A percentile compares a stretch with the other conserved stretches of the same genome.
These are phyloP conservation scores for Rubia occidens DNA, from an alignment of 305 asterid species.

Conservation along the genomic window DNA sequence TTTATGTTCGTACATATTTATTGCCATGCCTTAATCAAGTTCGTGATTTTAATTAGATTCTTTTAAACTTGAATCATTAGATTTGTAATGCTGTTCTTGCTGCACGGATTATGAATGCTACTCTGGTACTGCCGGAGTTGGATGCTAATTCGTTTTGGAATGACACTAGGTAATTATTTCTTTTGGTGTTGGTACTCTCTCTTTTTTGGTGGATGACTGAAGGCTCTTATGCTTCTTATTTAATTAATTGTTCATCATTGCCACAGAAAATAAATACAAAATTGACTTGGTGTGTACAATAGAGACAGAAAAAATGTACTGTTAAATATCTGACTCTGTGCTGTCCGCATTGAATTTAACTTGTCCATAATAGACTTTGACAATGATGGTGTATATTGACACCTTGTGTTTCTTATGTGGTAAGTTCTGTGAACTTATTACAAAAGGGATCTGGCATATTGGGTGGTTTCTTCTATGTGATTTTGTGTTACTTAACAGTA, in stretches of 20 bases:
- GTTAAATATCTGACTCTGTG: background rate
- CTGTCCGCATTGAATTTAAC: background rate
- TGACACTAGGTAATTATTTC: conserved; percentile 67
- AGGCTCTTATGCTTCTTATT: background rate
- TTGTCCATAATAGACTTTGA: background rate
- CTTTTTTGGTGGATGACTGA: background rate
- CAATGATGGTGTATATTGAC: background rate
- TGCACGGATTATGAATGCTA: conserved; percentile 97
- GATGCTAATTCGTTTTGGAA: conserved; percentile 97
- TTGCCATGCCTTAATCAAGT: background rate
- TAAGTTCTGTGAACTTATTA: background rate
- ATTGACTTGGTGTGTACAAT: background rate
- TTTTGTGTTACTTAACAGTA: background rate
- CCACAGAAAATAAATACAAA: background rate
- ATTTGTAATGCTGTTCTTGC: conserved; percentile 96
- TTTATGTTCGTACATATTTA: background rate
- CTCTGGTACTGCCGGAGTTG: conserved; percentile 92
- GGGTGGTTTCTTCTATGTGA: background rate
- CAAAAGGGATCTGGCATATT: background rate
- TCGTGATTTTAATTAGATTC: background rate
- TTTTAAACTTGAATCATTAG: conserved; percentile 31
- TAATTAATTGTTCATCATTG: too few species aligned
- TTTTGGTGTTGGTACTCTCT: background rate
- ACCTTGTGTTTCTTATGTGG: background rate
- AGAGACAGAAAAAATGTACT: background rate